Conservation (phyloP, 768 basidiomycete genomes). For the Russula griseocarnosa region DNA sequence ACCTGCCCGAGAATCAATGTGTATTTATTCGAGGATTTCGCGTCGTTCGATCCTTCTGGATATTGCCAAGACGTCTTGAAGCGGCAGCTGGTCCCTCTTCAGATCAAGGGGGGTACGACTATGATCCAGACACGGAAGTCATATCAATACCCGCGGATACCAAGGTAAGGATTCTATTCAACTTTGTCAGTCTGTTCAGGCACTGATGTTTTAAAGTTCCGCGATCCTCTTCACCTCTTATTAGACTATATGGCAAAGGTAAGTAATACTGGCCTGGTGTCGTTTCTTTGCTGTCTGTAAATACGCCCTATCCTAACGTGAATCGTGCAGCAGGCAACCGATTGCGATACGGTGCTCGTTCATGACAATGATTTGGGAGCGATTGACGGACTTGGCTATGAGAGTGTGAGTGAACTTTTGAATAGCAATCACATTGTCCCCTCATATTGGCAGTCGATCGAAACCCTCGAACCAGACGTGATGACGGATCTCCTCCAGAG, state of each 20-base stretch:
- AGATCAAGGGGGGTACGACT: no score
- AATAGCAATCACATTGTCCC: not conserved
- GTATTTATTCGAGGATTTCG: no score
- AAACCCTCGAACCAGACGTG: not conserved
- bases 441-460: not conserved
- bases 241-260: not conserved
- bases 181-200: not conserved
- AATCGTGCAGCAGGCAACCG: not conserved
- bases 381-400: not conserved
- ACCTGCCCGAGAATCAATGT: not conserved
- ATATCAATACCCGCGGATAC: not conserved
- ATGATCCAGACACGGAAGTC: not conserved
- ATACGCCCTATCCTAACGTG: not conserved
- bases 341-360: slow-evolving; percentile 7
- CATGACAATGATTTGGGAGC: slow-evolving; percentile 1
- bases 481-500: not conserved
- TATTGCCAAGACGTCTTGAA: no score
- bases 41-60: not conserved
- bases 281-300: not conserved
- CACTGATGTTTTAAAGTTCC: not conserved
- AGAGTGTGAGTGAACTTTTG: not conserved
- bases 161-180: not conserved
- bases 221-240: not conserved
- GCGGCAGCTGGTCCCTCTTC: no score
- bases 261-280: not conserved